Conservation (phyloP, 352 stramenopile genomes). For the Aphanomyces invadans region DNA sequence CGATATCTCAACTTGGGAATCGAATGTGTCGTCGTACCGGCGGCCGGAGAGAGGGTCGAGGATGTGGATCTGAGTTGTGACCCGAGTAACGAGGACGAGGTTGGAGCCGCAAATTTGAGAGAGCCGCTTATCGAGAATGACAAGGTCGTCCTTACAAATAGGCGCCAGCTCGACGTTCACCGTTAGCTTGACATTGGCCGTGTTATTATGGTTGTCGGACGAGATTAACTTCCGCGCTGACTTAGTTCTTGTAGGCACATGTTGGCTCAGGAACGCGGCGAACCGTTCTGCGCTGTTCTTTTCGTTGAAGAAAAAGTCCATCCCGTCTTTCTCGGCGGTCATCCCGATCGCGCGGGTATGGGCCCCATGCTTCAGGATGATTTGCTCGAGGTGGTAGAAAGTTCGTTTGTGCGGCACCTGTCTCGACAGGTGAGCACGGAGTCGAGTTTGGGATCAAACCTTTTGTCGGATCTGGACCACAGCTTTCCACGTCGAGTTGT, state of each 20-base stretch:
- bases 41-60: constrained; percentile 51
- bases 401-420: constrained; percentile 56
- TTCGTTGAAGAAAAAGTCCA: constrained; percentile 73
- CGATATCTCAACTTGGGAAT: too few relatives aligned
- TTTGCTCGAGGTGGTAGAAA: constrained; percentile 58
- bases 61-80: constrained; percentile 54
- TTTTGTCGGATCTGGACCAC: constrained; percentile 75
- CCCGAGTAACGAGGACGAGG: constrained; percentile 53
- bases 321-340: constrained; percentile 51
- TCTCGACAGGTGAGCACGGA: not conserved
- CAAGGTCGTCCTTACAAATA: constrained; percentile 69
- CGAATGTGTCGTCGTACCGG: too few relatives aligned
- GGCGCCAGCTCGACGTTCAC: constrained; percentile 63
- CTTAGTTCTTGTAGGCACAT: constrained; percentile 65
- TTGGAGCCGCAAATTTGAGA: constrained; percentile 50
- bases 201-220: constrained; percentile 55
- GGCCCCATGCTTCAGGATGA: constrained; percentile 69
- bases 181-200: constrained; percentile 57
- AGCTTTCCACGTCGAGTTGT: constrained; percentile 57
- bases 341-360: constrained; percentile 57
- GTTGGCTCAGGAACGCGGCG: constrained; percentile 46
- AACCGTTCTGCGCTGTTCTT: constrained; percentile 53
- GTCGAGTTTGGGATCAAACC: too few relatives aligned
- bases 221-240: constrained; percentile 66
- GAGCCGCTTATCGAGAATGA: constrained; percentile 50